phyloP scores from a whole-genome alignment of 2,329 filamentous ascomycete species.

The Lasiodiplodia gonubiensis region DNA sequence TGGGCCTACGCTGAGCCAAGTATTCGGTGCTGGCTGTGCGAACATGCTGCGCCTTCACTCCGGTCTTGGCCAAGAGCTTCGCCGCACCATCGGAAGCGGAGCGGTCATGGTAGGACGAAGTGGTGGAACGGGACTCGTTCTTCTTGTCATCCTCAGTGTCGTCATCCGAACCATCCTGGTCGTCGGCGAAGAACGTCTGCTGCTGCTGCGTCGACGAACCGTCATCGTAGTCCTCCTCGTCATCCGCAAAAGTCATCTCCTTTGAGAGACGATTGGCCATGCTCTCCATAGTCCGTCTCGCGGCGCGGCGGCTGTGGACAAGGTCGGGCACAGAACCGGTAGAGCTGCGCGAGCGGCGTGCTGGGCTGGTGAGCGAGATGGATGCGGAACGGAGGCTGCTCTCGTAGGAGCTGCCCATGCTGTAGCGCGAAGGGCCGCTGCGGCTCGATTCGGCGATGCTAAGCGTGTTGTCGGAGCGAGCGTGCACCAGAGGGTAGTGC shows the following conservation, averaged over 20 bases:
- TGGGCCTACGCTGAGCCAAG: slow-evolving; percentile 5
- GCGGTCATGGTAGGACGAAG: slow-evolving; percentile 39
- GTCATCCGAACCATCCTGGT: slow-evolving; percentile 35
- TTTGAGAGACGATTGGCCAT: slow-evolving; percentile 42
- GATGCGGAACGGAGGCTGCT: slow-evolving; percentile 58
- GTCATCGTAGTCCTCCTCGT: slow-evolving; percentile 32
- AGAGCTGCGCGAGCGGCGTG: slow-evolving; percentile 46
- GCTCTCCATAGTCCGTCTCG: slow-evolving; percentile 40
- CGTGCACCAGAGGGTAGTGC: slow-evolving; percentile 53
- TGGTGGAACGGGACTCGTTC: slow-evolving; percentile 25
- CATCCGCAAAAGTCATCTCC: slow-evolving; percentile 36
- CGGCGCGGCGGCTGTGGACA: slow-evolving; percentile 43
- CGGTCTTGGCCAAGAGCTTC: slow-evolving; percentile 36
- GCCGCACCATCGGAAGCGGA: slow-evolving; percentile 42
- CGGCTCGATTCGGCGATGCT: slow-evolving; percentile 51
- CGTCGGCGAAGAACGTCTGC: slow-evolving; percentile 32
- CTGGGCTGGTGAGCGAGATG: slow-evolving; percentile 42
- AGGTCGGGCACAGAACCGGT: slow-evolving; percentile 47
- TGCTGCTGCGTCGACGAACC: not conserved
- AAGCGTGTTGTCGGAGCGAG: slow-evolving; percentile 34
- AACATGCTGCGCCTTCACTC: slow-evolving; percentile 17
- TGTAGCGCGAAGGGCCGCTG: slow-evolving; percentile 58
- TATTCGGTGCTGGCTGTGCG: slow-evolving; percentile 18
- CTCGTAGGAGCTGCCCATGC: slow-evolving; percentile 61
- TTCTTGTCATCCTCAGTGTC: slow-evolving; percentile 15